Base-by-base conservation (phyloP, 2,329 filamentous ascomycete species). In the Penicillium fuscoglaucum region DNA sequence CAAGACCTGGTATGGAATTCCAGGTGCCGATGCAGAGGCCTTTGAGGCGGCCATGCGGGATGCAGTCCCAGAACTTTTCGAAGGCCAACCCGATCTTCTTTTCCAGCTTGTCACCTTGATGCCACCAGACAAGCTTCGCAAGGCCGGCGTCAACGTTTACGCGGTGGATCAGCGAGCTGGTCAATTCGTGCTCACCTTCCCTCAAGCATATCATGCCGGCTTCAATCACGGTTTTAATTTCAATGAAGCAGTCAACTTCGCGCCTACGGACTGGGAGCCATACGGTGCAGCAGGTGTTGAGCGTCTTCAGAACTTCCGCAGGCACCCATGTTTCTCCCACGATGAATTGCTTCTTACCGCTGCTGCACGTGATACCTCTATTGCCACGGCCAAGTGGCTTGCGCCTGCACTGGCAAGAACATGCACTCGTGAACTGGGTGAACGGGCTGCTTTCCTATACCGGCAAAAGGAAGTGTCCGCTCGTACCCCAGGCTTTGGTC, bases 161-260 rank as follows among this genome's bases (percentile, higher is more conserved):
- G 95, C 95, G 0, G 80, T 97, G n/a, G 95, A 99, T 72, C 95
- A 99, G 74, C 85, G 93, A 66, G 95, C 95, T 29, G 95, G 95
- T 6, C 92, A 99, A 71, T 91, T 99, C 64, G 93, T 99, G 62
- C 88, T 99, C 63, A 99, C 95, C 0, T 99, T 97, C 68, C 95
- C 95, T 0, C 90, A 96, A 72, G 95, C 95, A 0, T 99, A 98
- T 68, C 95, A 99, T 72, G 93, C 95, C 6, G 95, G 95, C 0
- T 99, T 99, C 78, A 99, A 99, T 69, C 95, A 99, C 68, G 95
- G 90, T 0, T 99, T 99, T 80, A 99, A 99, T 72, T 96, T 97
- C 76, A 99, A 99, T 67, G 95, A 99, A 74, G 95, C 95, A 6
- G 95, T 99, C 66, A 99, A 99, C 72, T 99, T 99, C 76, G 95